Percentiles rank a stretch among this genome's conserved stretches.
phyloP scores from a whole-genome alignment of 257 asterid genomes.

The Capsicum baccatum region DNA sequence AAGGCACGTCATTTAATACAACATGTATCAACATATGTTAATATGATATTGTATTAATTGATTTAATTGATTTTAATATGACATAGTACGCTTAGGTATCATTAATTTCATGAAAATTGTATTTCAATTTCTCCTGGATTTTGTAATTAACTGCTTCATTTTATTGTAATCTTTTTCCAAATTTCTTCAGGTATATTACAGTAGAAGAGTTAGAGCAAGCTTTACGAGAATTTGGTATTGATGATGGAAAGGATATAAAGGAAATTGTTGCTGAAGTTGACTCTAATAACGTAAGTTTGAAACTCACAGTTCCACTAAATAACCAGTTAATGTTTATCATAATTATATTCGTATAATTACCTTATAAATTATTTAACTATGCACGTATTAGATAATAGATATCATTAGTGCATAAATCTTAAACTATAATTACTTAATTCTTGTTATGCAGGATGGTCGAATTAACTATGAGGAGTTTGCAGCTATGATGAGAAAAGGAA shows the following conservation, averaged over 20 bases:
- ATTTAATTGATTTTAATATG: no score
- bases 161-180: no score
- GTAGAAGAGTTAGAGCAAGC: slow-evolving; percentile 87
- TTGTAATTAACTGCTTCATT: neutral
- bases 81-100: no score
- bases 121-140: neutral
- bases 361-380: neutral
- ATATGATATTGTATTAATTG: no score
- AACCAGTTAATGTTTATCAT: neutral
- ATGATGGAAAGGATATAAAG: slow-evolving; percentile 63
- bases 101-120: no score
- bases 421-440: neutral
- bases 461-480: slow-evolving; percentile 82
- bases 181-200: slow-evolving; percentile 62
- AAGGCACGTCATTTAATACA: no score
- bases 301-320: neutral
- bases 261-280: slow-evolving; percentile 83
- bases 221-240: slow-evolving; percentile 74
- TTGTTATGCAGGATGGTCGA: slow-evolving; percentile 67
- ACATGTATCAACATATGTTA: no score
- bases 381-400: neutral
- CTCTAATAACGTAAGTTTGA: slow-evolving; percentile 61
- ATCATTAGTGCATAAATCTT: neutral
- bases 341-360: neutral
- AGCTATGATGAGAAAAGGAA: slow-evolving; percentile 91